A percentile compares a stretch with the other conserved stretches of the same genome.
phyloP scores from a whole-genome alignment of 768 basidiomycete genomes.

The Tremella yokohamensis region DNA sequence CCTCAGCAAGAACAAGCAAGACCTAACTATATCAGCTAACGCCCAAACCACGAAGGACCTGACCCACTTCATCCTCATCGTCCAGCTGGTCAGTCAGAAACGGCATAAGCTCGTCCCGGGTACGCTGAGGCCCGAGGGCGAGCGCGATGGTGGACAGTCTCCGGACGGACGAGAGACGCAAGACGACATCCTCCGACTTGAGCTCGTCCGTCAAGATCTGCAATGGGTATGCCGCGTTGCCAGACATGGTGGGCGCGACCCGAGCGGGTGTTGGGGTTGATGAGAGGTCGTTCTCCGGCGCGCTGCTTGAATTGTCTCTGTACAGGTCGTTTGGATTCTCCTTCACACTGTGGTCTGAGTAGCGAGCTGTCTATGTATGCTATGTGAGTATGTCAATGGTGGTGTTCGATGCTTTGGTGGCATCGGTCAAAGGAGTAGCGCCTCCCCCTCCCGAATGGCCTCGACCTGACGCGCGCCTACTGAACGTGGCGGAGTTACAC shows the following conservation, averaged over 20 bases:
- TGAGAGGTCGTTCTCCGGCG: too few relatives aligned
- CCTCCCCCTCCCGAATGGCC: too few relatives aligned
- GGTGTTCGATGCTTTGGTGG: too few relatives aligned
- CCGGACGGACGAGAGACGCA: slow-evolving; percentile 93
- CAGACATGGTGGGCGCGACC: slow-evolving; percentile 19
- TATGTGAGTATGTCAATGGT: too few relatives aligned
- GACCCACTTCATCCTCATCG: slow-evolving; percentile 88
- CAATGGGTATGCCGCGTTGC: slow-evolving; percentile 69
- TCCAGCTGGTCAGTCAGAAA: slow-evolving; percentile 89
- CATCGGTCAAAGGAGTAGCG: slow-evolving; percentile 6
- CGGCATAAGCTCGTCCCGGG: slow-evolving; percentile 88
- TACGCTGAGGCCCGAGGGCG: slow-evolving; percentile 89
- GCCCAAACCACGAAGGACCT: background rate
- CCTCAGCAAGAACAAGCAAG: slow-evolving; percentile 88
- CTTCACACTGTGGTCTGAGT: too few relatives aligned
- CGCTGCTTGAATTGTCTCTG: too few relatives aligned
- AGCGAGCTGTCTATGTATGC: too few relatives aligned
- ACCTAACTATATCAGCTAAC: background rate
- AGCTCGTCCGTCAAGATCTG: slow-evolving; percentile 97
- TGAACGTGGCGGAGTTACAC: too few relatives aligned
- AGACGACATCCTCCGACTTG: slow-evolving; percentile 92
- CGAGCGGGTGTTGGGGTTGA: too few relatives aligned
- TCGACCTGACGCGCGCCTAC: too few relatives aligned
- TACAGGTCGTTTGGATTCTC: too few relatives aligned
- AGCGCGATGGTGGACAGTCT: slow-evolving; percentile 97